Evolutionary conservation across 768 basidiomycete genomes (phyloP), one percentile per base, ranked within the genome.

Genomic region (Mycena pura): DNA sequence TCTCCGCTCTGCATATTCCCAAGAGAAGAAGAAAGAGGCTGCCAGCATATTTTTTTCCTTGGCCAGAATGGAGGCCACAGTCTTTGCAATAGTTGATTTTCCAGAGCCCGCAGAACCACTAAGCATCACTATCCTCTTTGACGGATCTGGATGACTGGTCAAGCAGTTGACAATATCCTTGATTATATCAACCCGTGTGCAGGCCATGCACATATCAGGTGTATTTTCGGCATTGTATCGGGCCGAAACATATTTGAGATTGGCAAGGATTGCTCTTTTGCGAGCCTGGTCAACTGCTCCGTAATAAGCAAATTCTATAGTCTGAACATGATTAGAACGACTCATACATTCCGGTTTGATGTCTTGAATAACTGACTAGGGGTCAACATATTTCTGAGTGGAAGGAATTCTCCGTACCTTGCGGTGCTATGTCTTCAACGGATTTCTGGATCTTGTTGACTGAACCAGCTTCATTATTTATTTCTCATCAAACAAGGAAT

Each of bases 1-100:
- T 13, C 22, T 8, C 6, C 57, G 57, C 14, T 48, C 57, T n/a
- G 36, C 7, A 22, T 39, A 50, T 11, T 48, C 27, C 22, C 24
- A 19, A 4, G 57, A 58, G 27, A 58, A 58, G 47, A 58, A 58
- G 34, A 58, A 58, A 3, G 57, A 58, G 3, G 57, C 57, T 6
- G 21, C 57, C 3, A 53, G 51, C 2, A 31, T 24, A n/a, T 24
- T 22, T 28, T 25, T 31, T 3, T 46, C 21, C n/a, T 48, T 31
- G 1, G 47, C 46, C 1, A 58, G 57, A 40, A 27, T 25, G 19
- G 24, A 39, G 8, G 53, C 51, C 6, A 56, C 31, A 11, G 28
- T 56, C 45, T 53, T 62, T n/a, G 51, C 46, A 17, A 52, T 61
- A 3, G 60, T 61, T 10, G 52, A 57, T 38, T 59, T 59, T 7